Evolutionary conservation across 257 asterid species (phyloP).

Genomic region (Paulownia fortunei): DNA sequence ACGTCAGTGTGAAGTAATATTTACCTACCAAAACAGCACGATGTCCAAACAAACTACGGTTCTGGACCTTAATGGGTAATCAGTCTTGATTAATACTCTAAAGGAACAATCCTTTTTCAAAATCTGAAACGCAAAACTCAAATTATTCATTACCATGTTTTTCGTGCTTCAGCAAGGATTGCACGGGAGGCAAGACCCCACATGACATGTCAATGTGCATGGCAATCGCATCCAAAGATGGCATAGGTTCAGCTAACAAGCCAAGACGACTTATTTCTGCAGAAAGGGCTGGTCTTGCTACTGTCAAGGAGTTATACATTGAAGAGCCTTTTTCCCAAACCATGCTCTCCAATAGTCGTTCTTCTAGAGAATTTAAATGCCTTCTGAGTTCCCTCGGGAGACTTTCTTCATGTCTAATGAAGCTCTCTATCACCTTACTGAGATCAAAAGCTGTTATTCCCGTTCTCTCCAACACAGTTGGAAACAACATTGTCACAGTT

Average conservation of each 20-base stretch:
- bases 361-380: constrained; percentile 95
- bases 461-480: constrained; percentile 93
- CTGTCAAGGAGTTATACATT: constrained; percentile 90
- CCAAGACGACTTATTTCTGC: constrained; percentile 87
- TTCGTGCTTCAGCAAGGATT: constrained; percentile 64
- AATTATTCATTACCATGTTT: constrained; percentile 54
- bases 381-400: constrained; percentile 97
- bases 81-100: neutral
- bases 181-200: constrained; percentile 51
- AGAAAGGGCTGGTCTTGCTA: constrained; percentile 85
- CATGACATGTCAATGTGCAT: constrained; percentile 68
- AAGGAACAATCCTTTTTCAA: neutral
- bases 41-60: neutral
- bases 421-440: constrained; percentile 98
- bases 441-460: constrained; percentile 98
- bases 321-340: constrained; percentile 99
- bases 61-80: neutral
- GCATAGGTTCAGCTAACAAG: constrained; percentile 97
- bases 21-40: constrained; percentile 28
- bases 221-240: constrained; percentile 94
- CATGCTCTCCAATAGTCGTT: constrained; percentile 92
- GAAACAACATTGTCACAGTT: constrained; percentile 96
- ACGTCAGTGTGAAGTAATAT: constrained; percentile 22
- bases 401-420: constrained; percentile 92
- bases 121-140: constrained; percentile 1